These are phyloP conservation scores for Eucalyptus tenuipes DNA, from an alignment of 345 rosid species.

Conservation along the genomic window DNA sequence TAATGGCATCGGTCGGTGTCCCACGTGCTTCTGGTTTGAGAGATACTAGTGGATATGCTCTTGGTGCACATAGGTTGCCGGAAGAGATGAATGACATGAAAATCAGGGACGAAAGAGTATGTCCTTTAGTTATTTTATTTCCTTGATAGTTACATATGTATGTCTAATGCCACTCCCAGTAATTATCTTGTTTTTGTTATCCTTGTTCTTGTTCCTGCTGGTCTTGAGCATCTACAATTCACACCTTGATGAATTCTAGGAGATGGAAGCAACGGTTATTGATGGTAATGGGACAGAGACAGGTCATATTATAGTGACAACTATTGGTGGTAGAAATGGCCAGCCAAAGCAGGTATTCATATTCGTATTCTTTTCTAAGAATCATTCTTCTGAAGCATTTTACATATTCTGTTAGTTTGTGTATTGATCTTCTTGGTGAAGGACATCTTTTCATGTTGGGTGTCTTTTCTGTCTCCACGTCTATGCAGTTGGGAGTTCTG, in stretches of 20 bases:
- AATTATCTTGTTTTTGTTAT: background rate
- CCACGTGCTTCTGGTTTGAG: constrained; percentile 11
- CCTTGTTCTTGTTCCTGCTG: background rate
- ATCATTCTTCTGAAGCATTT: background rate
- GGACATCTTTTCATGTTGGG: background rate
- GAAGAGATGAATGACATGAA: constrained; percentile 35
- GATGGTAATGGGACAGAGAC: constrained; percentile 90
- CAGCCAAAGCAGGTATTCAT: constrained; percentile 85
- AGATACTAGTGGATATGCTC: constrained; percentile 8
- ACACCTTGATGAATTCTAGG: constrained; percentile 27
- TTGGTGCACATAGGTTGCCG: constrained; percentile 23
- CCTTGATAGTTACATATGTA: background rate
- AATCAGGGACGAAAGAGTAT: constrained; percentile 30
- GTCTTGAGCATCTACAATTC: background rate
- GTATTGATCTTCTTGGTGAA: background rate
- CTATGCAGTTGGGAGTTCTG: background rate
- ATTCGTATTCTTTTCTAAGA: background rate
- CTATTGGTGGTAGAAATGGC: constrained; percentile 95
- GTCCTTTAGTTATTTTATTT: background rate
- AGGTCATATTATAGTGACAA: constrained; percentile 91
- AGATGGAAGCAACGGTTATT: constrained; percentile 84
- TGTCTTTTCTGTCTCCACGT: background rate
- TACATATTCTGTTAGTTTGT: background rate
- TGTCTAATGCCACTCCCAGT: background rate
- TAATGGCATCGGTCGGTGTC: constrained; percentile 24